These are phyloP conservation scores for Colletotrichum noveboracense DNA, from an alignment of 2,329 filamentous ascomycete species.

Conservation along the genomic window DNA sequence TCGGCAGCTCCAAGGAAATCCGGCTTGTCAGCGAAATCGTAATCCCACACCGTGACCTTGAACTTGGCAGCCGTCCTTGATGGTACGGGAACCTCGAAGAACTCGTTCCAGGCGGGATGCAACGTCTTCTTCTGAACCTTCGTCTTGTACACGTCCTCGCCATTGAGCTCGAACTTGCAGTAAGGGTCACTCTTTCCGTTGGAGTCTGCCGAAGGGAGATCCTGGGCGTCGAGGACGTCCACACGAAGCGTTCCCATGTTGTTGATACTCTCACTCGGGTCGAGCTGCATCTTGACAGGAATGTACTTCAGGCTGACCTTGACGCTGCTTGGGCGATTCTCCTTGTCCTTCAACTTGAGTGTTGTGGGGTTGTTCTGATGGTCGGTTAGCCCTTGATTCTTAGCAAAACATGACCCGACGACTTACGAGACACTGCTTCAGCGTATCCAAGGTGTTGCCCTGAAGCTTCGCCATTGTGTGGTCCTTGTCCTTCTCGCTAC, in stretches of 20 bases:
- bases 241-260: conserved; percentile 96
- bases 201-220: conserved; percentile 91
- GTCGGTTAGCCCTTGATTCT: background rate
- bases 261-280: conserved; percentile 96
- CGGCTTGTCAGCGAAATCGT: conserved; percentile 95
- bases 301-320: conserved; percentile 95
- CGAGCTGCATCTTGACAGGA: conserved; percentile 90
- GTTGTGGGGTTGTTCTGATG: conserved; percentile 84
- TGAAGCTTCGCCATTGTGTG: conserved; percentile 81
- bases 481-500: conserved; percentile 73
- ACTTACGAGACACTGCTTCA: conserved; percentile 85
- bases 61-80: conserved; percentile 88
- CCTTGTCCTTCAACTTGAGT: conserved; percentile 78
- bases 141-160: conserved; percentile 90
- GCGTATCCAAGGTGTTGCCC: conserved; percentile 83
- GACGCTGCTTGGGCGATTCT: conserved; percentile 78
- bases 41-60: conserved; percentile 85
- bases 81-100: conserved; percentile 83
- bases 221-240: conserved; percentile 84
- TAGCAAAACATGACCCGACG: background rate
- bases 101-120: conserved; percentile 94
- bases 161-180: conserved; percentile 92
- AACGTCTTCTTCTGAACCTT: conserved; percentile 97
- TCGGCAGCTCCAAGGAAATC: conserved; percentile 82
- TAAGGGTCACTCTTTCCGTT: conserved; percentile 98